These are phyloP conservation scores for Tulasnella sp. DNA, from an alignment of 768 basidiomycete species.

Conservation along the genomic window DNA sequence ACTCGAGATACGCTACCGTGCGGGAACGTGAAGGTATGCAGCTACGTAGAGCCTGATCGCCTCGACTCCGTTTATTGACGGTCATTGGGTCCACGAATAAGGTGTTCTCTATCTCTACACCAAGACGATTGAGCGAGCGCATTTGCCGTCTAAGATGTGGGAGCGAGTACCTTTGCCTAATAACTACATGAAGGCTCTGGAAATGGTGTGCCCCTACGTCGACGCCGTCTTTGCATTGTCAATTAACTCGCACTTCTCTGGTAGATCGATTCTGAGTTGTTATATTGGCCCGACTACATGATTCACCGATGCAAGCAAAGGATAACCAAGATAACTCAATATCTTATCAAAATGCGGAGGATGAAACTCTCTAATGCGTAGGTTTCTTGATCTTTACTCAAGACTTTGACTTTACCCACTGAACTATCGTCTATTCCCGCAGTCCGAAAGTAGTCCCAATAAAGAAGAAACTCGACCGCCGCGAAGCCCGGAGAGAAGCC, in stretches of 20 bases:
- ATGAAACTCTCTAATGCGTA: slow-evolving; percentile 78
- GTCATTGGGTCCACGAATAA: slow-evolving; percentile 21
- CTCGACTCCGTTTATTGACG: not conserved
- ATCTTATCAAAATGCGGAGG: slow-evolving; percentile 95
- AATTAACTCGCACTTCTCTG: not conserved
- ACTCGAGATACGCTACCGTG: slow-evolving; percentile 96
- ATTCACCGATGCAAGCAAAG: slow-evolving; percentile 99
- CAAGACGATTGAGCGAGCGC: slow-evolving; percentile 96
- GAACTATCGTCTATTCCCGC: too few relatives aligned
- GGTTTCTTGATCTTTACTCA: slow-evolving; percentile 23
- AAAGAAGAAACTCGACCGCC: slow-evolving; percentile 92
- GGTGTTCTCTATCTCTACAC: slow-evolving; percentile 86
- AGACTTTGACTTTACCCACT: not conserved
- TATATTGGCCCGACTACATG: slow-evolving; percentile 97
- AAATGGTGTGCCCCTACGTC: slow-evolving; percentile 54
- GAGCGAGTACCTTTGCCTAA: slow-evolving; percentile 86
- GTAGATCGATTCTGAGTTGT: slow-evolving; percentile 87
- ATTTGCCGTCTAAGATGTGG: slow-evolving; percentile 96
- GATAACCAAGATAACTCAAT: slow-evolving; percentile 97
- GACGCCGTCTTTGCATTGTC: not conserved
- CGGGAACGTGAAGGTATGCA: slow-evolving; percentile 81
- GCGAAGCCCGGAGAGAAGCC: slow-evolving; percentile 84
- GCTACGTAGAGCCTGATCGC: not conserved
- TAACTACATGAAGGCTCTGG: slow-evolving; percentile 89
- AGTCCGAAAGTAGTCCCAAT: slow-evolving; percentile 91